Conservation (phyloP, 2,329 filamentous ascomycete genomes). For the Paraphoma chrysanthemicola region DNA sequence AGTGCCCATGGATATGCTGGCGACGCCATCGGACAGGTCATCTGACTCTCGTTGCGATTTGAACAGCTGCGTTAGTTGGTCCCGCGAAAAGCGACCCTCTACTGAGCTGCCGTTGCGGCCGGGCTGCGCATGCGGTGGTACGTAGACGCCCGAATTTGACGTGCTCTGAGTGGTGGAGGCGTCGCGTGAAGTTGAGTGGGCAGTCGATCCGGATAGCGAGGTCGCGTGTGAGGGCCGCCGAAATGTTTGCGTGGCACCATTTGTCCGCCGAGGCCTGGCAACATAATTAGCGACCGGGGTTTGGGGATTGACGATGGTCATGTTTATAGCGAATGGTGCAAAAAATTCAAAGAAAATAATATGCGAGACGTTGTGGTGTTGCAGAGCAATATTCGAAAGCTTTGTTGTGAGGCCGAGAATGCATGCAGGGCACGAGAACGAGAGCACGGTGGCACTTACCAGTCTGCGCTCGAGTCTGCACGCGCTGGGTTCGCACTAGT, state of each 20-base stretch:
- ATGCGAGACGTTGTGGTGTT: slow-evolving; percentile 13
- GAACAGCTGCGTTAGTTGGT: slow-evolving; percentile 79
- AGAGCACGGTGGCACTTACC: slow-evolving; percentile 47
- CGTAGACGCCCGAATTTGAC: slow-evolving; percentile 60
- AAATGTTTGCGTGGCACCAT: slow-evolving; percentile 72
- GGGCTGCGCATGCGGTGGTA: slow-evolving; percentile 66
- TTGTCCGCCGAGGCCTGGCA: slow-evolving; percentile 67
- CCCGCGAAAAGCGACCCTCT: slow-evolving; percentile 75
- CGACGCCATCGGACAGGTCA: slow-evolving; percentile 65
- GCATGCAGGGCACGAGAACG: slow-evolving; percentile 12
- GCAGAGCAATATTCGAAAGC: slow-evolving; percentile 18
- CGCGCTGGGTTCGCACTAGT: slow-evolving; percentile 51
- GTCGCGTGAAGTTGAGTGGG: slow-evolving; percentile 42
- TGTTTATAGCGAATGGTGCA: slow-evolving; percentile 13
- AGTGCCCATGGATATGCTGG: slow-evolving; percentile 72
- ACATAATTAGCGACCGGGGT: slow-evolving; percentile 19
- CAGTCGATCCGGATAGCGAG: slow-evolving; percentile 53
- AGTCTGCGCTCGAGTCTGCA: slow-evolving; percentile 53
- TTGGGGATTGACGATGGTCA: slow-evolving; percentile 4
- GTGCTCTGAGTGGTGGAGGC: slow-evolving; percentile 35
- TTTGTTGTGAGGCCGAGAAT: slow-evolving; percentile 5
- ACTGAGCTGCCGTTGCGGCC: slow-evolving; percentile 63
- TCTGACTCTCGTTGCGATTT: slow-evolving; percentile 63
- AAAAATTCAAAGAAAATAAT: slow-evolving; percentile 7
- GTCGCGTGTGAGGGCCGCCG: slow-evolving; percentile 68